A percentile compares a stretch with the other conserved stretches of the same genome.
Evolutionary conservation across 1,139 yeast species (phyloP).

Genomic region (Blastobotrys malaysiensis): DNA sequence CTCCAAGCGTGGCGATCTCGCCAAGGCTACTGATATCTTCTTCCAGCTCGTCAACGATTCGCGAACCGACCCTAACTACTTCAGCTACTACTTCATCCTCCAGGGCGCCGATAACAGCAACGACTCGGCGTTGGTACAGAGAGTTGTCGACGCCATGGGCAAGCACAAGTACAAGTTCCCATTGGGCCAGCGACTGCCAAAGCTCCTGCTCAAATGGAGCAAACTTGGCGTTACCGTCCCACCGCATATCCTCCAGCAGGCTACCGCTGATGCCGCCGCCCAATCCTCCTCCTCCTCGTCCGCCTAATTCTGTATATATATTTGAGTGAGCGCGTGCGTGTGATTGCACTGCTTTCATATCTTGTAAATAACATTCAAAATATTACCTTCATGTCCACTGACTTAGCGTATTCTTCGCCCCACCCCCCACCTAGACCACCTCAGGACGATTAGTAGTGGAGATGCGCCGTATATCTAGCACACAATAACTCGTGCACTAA

Average conservation of each 20-base stretch:
- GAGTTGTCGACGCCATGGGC: constrained; percentile 33
- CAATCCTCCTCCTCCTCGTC: too few relatives aligned
- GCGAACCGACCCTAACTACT: constrained; percentile 45
- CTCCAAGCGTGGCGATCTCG: constrained; percentile 34
- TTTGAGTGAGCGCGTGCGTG: too few relatives aligned
- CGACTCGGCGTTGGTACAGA: constrained; percentile 36
- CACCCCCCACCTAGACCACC: too few relatives aligned
- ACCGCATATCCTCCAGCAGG: constrained; percentile 4
- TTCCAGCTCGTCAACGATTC: constrained; percentile 28
- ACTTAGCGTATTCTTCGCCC: too few relatives aligned
- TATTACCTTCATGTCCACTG: too few relatives aligned
- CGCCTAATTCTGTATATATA: not conserved
- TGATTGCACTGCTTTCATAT: not conserved
- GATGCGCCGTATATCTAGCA: too few relatives aligned
- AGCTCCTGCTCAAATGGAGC: constrained; percentile 2
- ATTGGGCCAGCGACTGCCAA: constrained; percentile 11
- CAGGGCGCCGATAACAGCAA: constrained; percentile 39
- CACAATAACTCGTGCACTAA: too few relatives aligned
- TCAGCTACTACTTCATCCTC: constrained; percentile 52
- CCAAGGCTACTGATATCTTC: constrained; percentile 42
- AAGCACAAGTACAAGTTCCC: constrained; percentile 14
- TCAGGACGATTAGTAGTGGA: not conserved
- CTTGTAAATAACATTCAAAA: not conserved
- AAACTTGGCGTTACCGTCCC: constrained; percentile 9
- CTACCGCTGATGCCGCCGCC: not conserved